Evolutionary conservation across 768 basidiomycete genomes (phyloP), one percentile per base, ranked within the genome.

Genomic region (Rhodotorula toruloides): DNA sequence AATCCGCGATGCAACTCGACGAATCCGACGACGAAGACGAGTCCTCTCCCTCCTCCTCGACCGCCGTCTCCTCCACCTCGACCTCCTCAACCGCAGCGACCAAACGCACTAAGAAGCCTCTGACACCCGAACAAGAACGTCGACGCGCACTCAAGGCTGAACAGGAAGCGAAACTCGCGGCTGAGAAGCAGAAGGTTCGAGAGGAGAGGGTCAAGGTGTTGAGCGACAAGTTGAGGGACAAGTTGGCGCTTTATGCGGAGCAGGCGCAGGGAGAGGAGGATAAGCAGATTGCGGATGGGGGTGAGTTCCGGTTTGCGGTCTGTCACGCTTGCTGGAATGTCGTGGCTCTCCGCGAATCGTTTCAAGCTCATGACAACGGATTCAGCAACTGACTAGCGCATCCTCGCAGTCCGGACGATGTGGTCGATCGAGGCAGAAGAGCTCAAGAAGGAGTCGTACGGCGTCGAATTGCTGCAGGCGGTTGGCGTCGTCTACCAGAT

Each of bases 231-330:
- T 80, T 94, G 66, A 84, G 86, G 50, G 83, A 87, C 69, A 93
- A 91, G 77, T 82, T 94, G 32, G 83, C 87, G 47, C 89, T 94
- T 52, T 94, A 89, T 76, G 87, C 89, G 0, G 91, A 94, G 79
- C 88, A 73, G 60, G 73, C 72, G 32, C 52, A 58, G 36, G 58
- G 67, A 9, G 72, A 86, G 0, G 89, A 90, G 17, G 79, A 84
- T 57, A 89, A 90, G 75, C 74, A 90, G 29, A 89, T 90, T 1
- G 78, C 85, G 4, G 77, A 75, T 50, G 75, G 80, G 83, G 70
- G 88, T 89, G 68, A 43, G 89, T 82, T 1, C 31, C 19, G 21
- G 29, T n/a, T 21, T 32, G 25, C 29, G 31, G 54, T 29, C 52
- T 47, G 40, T 10, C 3, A 0, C 37, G 4, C 39, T 11, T 31